Evolutionary conservation across 306 rosid species (phyloP), one percentile per base, ranked within the genome.

Genomic region (Lathyrus sativus): DNA sequence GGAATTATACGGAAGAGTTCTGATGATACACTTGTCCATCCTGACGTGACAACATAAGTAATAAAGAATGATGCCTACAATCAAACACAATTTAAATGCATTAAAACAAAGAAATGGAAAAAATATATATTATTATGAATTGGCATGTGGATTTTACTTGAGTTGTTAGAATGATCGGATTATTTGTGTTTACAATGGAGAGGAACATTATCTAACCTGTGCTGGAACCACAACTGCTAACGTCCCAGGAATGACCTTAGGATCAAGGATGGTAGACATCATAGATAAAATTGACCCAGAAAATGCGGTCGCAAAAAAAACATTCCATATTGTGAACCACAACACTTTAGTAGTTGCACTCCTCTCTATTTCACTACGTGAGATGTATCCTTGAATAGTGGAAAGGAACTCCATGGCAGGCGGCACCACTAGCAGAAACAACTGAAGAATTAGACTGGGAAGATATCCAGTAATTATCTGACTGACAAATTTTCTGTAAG

Each of bases 281-380:
- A 81, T 80, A 75, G 74, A 72, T 29, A 90, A 48, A 78, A 58
- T 74, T 43, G 99, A 82, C 45, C 99, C 99, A 19, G 97, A 93
- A 82, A 93, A 88, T 61, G 89, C 82, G 51, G 99, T 82, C n/a
- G 96, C 99, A 49, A 93, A 87, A 77, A 93, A 90, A 6, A 85
- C 80, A 71, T 93, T 93, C 99, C 99, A 90, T 70, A 93, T 64
- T 22, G 97, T 88, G 88, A 90, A 90, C 96, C 95, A 90, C 67
- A 93, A 77, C 35, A 93, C 99, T 88, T 93, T 93, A 24, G 37
- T 39, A 80, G 90, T 84, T 19, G 99, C 96, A 75, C 99, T 90
- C 89, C 73, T 86, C 77, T 87, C 90, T 74, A 90, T 93, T 45
- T 70, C 78, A 75, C 97, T 90, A 19, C 68, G 80, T 18, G 97